phyloP scores from a whole-genome alignment of 176 grass and related monocot genomes.

The Cocos nucifera region DNA sequence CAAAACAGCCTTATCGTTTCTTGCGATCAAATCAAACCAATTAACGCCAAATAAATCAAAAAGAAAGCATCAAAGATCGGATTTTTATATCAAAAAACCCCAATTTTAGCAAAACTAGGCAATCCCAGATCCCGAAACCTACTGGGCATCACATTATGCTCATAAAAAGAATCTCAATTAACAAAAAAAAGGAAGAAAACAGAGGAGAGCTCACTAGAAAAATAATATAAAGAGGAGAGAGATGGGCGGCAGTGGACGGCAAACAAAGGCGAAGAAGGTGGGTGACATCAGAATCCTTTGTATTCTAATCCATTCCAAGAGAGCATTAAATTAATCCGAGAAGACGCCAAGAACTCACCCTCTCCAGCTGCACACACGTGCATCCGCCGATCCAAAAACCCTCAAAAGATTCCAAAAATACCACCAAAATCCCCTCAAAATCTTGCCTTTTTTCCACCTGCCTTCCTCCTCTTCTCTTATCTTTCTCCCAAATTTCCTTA shows the following conservation, averaged over 20 bases:
- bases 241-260: neutral
- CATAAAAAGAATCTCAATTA: neutral
- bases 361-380: constrained; percentile 24
- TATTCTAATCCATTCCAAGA: neutral
- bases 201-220: neutral
- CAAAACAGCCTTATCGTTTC: neutral
- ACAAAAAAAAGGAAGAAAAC: neutral
- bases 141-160: neutral
- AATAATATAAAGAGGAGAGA: neutral
- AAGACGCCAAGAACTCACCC: neutral
- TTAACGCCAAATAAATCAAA: no score
- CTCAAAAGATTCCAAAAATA: neutral
- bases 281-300: neutral
- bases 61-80: neutral
- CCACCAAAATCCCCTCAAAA: neutral
- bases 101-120: constrained; percentile 4
- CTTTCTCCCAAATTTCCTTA: no score
- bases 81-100: neutral
- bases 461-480: no score
- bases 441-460: no score
- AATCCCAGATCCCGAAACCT: constrained; percentile 3
- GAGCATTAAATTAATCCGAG: constrained; percentile 10
- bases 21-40: no score
- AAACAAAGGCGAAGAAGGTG: constrained; percentile 4
- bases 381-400: constrained; percentile 5